Evolutionary conservation across 495 filamentous ascomycete species (phyloP).

Genomic region (Neurospora sp.): DNA sequence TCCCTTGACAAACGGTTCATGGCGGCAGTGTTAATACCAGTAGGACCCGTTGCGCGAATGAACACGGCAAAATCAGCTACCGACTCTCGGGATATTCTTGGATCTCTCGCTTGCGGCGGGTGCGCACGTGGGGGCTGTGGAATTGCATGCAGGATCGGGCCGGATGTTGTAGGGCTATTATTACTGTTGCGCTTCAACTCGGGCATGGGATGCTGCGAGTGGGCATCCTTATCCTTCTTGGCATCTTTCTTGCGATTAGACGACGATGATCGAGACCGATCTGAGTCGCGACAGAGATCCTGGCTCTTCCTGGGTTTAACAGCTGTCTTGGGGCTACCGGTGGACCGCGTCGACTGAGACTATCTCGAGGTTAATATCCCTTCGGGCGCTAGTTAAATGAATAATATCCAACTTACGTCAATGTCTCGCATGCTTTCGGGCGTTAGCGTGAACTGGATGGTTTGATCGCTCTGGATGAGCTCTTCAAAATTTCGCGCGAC

Average conservation of each 20-base stretch:
- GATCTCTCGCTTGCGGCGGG: conserved; percentile 51
- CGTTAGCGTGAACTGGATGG: conserved; percentile 87
- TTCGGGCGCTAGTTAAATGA: neutral
- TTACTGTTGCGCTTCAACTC: conserved; percentile 23
- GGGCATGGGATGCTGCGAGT: conserved; percentile 25
- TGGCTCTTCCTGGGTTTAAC: conserved; percentile 32
- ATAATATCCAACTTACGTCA: conserved; percentile 46
- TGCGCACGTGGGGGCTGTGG: conserved; percentile 10
- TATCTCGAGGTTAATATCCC: conserved; percentile 18
- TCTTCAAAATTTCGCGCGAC: conserved; percentile 60
- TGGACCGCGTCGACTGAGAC: conserved; percentile 24
- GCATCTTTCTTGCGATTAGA: conserved; percentile 17
- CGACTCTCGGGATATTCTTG: conserved; percentile 52
- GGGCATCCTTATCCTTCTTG: conserved; percentile 26
- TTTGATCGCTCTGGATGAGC: conserved; percentile 81
- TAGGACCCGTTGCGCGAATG: conserved; percentile 70
- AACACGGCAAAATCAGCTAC: conserved; percentile 77
- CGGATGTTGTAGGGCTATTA: neutral
- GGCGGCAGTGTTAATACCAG: conserved; percentile 20
- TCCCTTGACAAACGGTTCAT: conserved; percentile 1
- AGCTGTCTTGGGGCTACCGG: conserved; percentile 25
- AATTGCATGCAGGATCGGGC: conserved; percentile 1
- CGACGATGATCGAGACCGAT: conserved; percentile 34
- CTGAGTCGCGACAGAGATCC: conserved; percentile 21
- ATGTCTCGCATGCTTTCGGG: conserved; percentile 81